Evolutionary conservation across 2,329 filamentous ascomycete species (phyloP), one percentile per base, ranked within the genome.

Genomic region (Xylariaceae sp.): DNA sequence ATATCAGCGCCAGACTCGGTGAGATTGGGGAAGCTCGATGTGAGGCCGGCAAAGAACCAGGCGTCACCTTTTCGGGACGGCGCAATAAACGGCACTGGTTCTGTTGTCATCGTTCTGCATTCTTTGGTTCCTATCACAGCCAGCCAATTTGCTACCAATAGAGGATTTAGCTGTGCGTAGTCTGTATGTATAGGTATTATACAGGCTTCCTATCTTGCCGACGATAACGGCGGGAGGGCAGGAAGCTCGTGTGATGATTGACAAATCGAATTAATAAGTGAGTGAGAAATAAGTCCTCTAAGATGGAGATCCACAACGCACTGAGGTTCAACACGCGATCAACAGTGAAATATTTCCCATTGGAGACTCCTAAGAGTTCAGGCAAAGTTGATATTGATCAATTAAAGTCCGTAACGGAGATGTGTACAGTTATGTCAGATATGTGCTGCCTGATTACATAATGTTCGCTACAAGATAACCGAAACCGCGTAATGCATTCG

Each of bases 11-110:
- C 73, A 0, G 64, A 60, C 3, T 71, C 71, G 49, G 60, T 60
- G 41, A 83, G 71, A 54, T 85, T 75, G 0, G 81, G 80, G 47
- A 83, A 81, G 0, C 77, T 74, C 0, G 81, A 83, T 2, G 71
- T 67, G 4, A 73, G 72, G n/a, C 82, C 82, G 41, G 76, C 78
- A n/a, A 65, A 74, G 35, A 79, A 75, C 83, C 83, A 85, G 48
- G 63, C 62, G 53, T 68, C 63, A 53, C 61, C 62, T 55, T 59
- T 59, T 32, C 63, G 60, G 47, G 60, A 59, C 7, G 56, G 54
- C 9, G 58, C 49, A 32, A 54, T 40, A 44, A 62, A 65, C 11
- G 60, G 46, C 35, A 48, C 54, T 26, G 53, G 46, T 59, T 58
- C 56, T 6, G 35, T 35, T 43, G 53, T 47, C 49, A 61, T 65